phyloP scores from a whole-genome alignment of 1,139 yeast species.

The Geotrichum macrosporum region DNA sequence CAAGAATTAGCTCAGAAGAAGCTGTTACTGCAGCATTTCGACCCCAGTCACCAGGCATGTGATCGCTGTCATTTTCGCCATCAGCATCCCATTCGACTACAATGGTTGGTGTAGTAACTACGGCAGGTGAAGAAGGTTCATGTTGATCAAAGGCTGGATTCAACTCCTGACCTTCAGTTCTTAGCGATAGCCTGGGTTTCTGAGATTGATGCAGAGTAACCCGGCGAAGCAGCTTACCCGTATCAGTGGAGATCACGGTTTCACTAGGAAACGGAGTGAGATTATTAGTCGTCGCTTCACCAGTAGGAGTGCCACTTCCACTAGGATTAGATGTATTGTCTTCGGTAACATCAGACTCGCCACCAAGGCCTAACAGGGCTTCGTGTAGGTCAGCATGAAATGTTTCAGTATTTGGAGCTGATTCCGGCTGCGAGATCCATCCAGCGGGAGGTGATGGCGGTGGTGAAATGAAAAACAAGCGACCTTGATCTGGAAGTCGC shows the following conservation, averaged over 20 bases:
- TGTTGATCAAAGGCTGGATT: background rate
- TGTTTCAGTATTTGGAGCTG: constrained; percentile 34
- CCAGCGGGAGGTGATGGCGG: constrained; percentile 46
- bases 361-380: constrained; percentile 22
- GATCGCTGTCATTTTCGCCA: constrained; percentile 27
- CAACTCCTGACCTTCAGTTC: no score
- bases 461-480: constrained; percentile 42
- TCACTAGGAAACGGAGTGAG: constrained; percentile 12
- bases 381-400: constrained; percentile 23
- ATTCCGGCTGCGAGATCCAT: constrained; percentile 40
- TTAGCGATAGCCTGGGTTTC: constrained; percentile 5
- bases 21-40: background rate
- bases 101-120: constrained; percentile 29
- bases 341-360: constrained; percentile 1
- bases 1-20: background rate
- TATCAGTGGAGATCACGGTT: constrained; percentile 8
- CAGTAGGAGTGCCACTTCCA: background rate
- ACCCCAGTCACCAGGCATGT: constrained; percentile 1
- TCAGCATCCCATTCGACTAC: constrained; percentile 36
- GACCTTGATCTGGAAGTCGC: constrained; percentile 41
- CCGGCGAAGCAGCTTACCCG: constrained; percentile 25
- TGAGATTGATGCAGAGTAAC: constrained; percentile 27
- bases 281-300: background rate
- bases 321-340: background rate
- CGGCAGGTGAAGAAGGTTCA: constrained; percentile 1